Percentiles rank a stretch among this genome's conserved stretches.
Conservation (phyloP, 2,329 filamentous ascomycete species). For the Zasmidium angulare region DNA sequence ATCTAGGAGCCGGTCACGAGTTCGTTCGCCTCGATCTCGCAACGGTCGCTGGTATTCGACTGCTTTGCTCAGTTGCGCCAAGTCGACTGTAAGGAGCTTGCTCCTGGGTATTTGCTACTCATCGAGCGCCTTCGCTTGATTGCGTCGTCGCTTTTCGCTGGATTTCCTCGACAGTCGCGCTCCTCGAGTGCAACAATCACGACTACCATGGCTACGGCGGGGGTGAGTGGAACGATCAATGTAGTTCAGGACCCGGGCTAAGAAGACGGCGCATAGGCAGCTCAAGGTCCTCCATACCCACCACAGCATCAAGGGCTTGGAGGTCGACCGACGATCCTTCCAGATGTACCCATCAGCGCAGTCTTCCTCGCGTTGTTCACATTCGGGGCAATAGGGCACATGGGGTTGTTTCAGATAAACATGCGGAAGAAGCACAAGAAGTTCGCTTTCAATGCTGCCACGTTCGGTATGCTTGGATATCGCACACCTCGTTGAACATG, state of each 20-base stretch:
- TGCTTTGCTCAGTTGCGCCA: no score
- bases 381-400: constrained; percentile 54
- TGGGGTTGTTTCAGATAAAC: constrained; percentile 59
- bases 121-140: no score
- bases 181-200: no score
- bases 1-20: background rate
- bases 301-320: constrained; percentile 51
- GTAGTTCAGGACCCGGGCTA: background rate
- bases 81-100: no score
- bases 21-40: background rate
- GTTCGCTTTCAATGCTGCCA: constrained; percentile 58
- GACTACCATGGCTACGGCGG: no score
- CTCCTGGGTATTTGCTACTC: no score
- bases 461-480: constrained; percentile 42
- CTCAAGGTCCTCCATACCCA: constrained; percentile 9
- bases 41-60: no score
- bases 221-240: background rate
- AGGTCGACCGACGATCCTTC: constrained; percentile 54
- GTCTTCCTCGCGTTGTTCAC: constrained; percentile 63
- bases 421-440: constrained; percentile 50
- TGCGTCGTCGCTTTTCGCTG: no score
- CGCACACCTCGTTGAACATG: background rate
- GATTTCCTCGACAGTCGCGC: no score
- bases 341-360: constrained; percentile 65
- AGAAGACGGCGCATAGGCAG: background rate